Evolutionary conservation across 768 basidiomycete genomes (phyloP), one percentile per base, ranked within the genome.

Genomic region (Lyophyllum semitale): DNA sequence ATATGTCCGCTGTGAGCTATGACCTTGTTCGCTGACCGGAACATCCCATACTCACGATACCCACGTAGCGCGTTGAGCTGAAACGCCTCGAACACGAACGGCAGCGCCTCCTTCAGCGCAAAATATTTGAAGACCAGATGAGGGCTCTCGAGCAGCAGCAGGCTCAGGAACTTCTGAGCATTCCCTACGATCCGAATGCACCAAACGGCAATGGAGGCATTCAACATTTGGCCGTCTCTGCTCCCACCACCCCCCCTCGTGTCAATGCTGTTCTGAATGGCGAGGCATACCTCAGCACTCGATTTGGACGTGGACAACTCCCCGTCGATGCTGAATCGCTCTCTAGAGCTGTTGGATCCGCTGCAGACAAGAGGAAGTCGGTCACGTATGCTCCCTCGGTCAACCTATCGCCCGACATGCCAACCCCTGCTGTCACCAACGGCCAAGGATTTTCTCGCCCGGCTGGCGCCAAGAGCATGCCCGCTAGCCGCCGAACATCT

Each of bases 81-180:
- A 97, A 95, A 70, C 89, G 94, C 62, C 74, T 91, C 60, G 88
- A 95, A 71, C 93, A 98, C 67, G 94, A 97, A 72, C 87, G 91
- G 48, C 92, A 95, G 73, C 92, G 95, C 58, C 76, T 76, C 35
- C 69, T 91, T 40, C 95, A 96, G 69, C 88, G 94, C 68, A 89
- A 87, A 72, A 73, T 92, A 65, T 98, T 98, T 71, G 95, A 98
- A 73, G 93, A 96, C 64, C 94, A 97, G 74, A 97, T 97, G 95
- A 88, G 89, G 52, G 86, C 81, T 51, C 82, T 98, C 60, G 95
- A 98, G 74, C 88, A 89, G 60, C 88, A 93, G 70, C 95, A 98
- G 73, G 87, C 85, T 12, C 88, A 90, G 60, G 91, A 94, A 68
- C 80, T 94, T 35, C 84, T 95, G 65, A 82, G 71, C 61, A 80